Base-by-base conservation (phyloP, 176 grass and related monocot genomes). In the Zizania latifolia region DNA sequence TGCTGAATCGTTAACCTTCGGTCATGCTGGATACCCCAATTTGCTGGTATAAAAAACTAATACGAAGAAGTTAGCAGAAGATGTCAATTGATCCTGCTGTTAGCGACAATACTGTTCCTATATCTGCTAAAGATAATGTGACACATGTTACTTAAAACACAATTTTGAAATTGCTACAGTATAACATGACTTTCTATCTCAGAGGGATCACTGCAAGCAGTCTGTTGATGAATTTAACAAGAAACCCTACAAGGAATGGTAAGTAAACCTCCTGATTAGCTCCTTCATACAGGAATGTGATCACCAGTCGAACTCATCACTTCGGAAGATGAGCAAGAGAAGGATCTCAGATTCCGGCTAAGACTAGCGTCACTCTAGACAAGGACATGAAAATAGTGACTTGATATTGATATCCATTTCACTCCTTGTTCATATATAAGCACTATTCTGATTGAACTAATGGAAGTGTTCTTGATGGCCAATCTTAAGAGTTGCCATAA, bases 391-490 rank as follows among this genome's bases (percentile, higher is more conserved):
- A 34, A 65, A 84, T 16, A 74, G 9, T 29, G 23, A 62, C 31
- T 26, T 27, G 45, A 78, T 43, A 46, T 43, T 2, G 27, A 72
- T 27, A 56, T 16, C 26, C 67, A 70, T 28, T 45, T 6, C 2
- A 11, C n/a, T 41, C 38, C 36, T 60, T 43, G 35, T 6, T 24
- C 39, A 17, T 22, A 36, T 36, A 17, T 22, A 36, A 51, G 60
- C 8, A n/a, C 31, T 41, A 16, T 55, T 48, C 63, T 23, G 26
- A 23, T 34, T 37, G 29, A 78, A 28, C 43, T 30, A 21, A 54
- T 64, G 33, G 58, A 39, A 63, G 45, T 60, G 77, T 53, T 71
- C 41, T 41, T 68, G 23, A 22, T 78, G 48, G 16, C 19, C 40
- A 70, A 34, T 61, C 30, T 70, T 32, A 62, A 39, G 22, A 62